A percentile compares a stretch with the other conserved stretches of the same genome.
Evolutionary conservation across 768 basidiomycete genomes (phyloP).

Genomic region (Mycena galericulata): DNA sequence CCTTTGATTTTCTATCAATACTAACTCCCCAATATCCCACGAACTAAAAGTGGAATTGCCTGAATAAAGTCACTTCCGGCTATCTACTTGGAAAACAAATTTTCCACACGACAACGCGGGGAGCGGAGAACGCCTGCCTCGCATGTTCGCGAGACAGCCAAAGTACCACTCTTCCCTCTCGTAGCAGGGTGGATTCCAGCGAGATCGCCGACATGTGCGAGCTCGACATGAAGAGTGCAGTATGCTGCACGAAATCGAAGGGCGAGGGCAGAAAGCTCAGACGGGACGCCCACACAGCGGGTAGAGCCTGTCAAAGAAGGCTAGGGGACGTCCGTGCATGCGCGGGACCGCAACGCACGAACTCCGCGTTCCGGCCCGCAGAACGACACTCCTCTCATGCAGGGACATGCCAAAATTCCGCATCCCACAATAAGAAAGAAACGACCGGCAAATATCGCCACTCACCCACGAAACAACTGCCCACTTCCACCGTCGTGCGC

Average conservation of each 20-base stretch:
- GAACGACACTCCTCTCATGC: not conserved
- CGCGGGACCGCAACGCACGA: slow-evolving; percentile 5
- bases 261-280: slow-evolving; percentile 1
- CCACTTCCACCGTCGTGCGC: slow-evolving; percentile 5
- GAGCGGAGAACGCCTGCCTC: no score
- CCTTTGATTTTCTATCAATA: no score
- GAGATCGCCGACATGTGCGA: slow-evolving; percentile 6
- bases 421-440: no score
- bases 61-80: no score
- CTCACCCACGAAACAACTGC: slow-evolving; percentile 13
- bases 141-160: not conserved
- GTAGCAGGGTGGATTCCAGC: slow-evolving; percentile 1
- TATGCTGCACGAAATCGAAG: not conserved
- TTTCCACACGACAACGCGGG: no score
- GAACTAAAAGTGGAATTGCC: no score
- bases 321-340: slow-evolving; percentile 8
- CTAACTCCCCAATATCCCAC: no score
- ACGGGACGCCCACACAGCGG: slow-evolving; percentile 10
- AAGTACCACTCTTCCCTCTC: slow-evolving; percentile 1
- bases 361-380: slow-evolving; percentile 8
- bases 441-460: no score
- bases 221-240: not conserved
- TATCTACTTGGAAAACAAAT: no score
- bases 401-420: not conserved
- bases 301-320: slow-evolving; percentile 8